phyloP scores from a whole-genome alignment of 2,329 filamentous ascomycete species.

The Fusarium setosum region DNA sequence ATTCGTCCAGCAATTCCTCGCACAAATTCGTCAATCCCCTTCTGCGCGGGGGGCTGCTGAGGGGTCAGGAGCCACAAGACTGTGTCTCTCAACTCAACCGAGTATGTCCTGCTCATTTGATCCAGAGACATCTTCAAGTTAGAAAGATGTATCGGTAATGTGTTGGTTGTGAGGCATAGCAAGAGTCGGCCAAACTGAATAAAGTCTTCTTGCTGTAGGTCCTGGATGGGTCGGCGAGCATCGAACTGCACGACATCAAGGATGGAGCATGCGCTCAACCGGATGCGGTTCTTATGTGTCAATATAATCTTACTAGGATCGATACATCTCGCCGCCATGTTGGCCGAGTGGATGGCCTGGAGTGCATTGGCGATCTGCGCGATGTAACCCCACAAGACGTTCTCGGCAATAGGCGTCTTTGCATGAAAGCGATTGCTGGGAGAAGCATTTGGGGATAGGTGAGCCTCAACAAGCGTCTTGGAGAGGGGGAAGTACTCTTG shows the following conservation, averaged over 20 bases:
- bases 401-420: constrained; percentile 71
- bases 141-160: constrained; percentile 60
- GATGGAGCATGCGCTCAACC: constrained; percentile 88
- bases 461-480: constrained; percentile 88
- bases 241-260: constrained; percentile 92
- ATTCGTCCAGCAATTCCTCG: constrained; percentile 82
- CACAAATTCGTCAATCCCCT: constrained; percentile 84
- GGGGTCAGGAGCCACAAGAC: constrained; percentile 85
- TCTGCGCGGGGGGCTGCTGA: constrained; percentile 64
- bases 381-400: constrained; percentile 89
- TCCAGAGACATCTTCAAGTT: constrained; percentile 80
- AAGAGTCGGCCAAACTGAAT: constrained; percentile 86
- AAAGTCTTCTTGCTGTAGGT: constrained; percentile 90
- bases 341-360: constrained; percentile 83
- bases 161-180: constrained; percentile 82
- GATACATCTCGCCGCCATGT: constrained; percentile 86
- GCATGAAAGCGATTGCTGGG: constrained; percentile 58
- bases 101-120: constrained; percentile 81
- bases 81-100: constrained; percentile 80
- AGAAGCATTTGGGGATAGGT: constrained; percentile 63
- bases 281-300: constrained; percentile 89
- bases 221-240: constrained; percentile 71
- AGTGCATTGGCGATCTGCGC: constrained; percentile 91
- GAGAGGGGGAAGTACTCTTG: constrained; percentile 93
- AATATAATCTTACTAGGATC: constrained; percentile 90